phyloP scores from a whole-genome alignment of 1,139 yeast species.

The Magnusiomyces ingens region DNA sequence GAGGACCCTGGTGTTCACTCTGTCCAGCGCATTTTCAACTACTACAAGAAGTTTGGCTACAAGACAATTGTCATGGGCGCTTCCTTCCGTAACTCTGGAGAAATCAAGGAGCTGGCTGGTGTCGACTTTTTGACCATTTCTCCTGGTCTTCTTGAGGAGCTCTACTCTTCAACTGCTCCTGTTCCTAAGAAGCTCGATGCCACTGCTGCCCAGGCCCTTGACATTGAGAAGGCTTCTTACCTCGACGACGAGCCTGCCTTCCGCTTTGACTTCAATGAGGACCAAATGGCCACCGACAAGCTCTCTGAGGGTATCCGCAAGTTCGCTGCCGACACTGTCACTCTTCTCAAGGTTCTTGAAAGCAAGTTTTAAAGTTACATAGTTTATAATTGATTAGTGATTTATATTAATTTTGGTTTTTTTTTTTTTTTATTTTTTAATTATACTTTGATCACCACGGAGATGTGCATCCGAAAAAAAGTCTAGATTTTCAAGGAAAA shows the following conservation, averaged over 20 bases:
- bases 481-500: not conserved
- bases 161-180: conserved; percentile 65
- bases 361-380: conserved; percentile 42
- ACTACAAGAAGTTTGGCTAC: conserved; percentile 96
- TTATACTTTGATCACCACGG: not conserved
- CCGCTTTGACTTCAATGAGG: conserved; percentile 91
- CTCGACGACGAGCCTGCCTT: conserved; percentile 81
- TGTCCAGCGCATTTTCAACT: conserved; percentile 84
- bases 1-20: conserved; percentile 97
- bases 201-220: conserved; percentile 47
- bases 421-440: not conserved
- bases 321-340: conserved; percentile 89
- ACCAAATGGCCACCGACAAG: conserved; percentile 98
- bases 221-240: conserved; percentile 66
- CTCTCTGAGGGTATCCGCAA: conserved; percentile 96
- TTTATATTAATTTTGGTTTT: not conserved
- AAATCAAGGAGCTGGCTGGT: conserved; percentile 96
- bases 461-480: no score
- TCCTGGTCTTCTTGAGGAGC: conserved; percentile 87
- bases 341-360: conserved; percentile 74
- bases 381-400: conserved; percentile 9
- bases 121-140: conserved; percentile 94
- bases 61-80: conserved; percentile 99
- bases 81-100: conserved; percentile 96
- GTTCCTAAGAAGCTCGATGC: conserved; percentile 79